Base-by-base conservation (phyloP, 208 protist genomes). In the Acanthamoeba divionensis region DNA sequence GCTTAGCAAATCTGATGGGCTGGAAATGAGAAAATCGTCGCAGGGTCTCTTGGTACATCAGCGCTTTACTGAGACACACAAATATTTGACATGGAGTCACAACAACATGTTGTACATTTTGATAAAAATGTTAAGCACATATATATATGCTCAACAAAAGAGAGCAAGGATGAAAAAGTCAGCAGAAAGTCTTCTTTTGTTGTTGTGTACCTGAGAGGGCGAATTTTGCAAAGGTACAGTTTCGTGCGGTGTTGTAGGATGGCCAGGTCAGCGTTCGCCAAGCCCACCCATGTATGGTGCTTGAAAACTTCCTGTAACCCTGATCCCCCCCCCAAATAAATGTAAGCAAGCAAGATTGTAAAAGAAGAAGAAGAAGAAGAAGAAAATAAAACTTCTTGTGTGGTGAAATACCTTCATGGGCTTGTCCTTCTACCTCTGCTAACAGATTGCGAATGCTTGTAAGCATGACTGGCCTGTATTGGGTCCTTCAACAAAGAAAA, bases 241-340 rank as follows among this genome's bases (percentile, higher is more conserved):
- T 92, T 92, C 26, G 90, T 92, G 13, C 90, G 87, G 47, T 89
- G 67, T 52, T 92, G 90, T 6, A 92, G 44, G 67, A 44, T 38
- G 29, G 90, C 52, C 6, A 80, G n/a, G 10, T 55, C 33, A 15
- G 90, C 47, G 26, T 29, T 77, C 4, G 52, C 90, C 31, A 91
- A 57, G 18, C 90, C 90, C 26, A 92, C 90, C 41, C 45, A 92
- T 0, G 62, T 87, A 18, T 82, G 71, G 36, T 83, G 2, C n/a
- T 29, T 55, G 7, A 92, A 24, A 0, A 92, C 15, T 7, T 92
- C 90, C 31, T 33, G 41, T 38, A 92, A 29, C 10, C 83, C 89
- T 90, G 33, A 60, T 60, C n/a, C 21, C 21, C n/a, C 21, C n/a
- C n/a, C n/a, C n/a, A 60, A 60, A 21, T 26, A 60, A 21, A 60